Conservation (phyloP, 2,329 filamentous ascomycete species). For the Claviceps cyperi region DNA sequence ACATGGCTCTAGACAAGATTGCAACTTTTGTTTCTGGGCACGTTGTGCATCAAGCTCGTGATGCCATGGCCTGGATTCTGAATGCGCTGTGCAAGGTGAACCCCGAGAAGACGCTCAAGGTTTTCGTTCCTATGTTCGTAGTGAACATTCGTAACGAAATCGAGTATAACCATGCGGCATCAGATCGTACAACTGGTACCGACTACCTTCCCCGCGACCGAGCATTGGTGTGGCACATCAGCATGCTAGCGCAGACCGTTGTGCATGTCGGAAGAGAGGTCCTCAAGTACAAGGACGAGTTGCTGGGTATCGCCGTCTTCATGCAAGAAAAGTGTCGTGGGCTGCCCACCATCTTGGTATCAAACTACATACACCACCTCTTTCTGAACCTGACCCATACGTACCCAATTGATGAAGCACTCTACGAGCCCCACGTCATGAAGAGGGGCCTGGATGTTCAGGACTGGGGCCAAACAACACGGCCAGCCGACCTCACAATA, state of each 20-base stretch:
- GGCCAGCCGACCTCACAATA: slow-evolving; percentile 64
- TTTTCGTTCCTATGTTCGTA: slow-evolving; percentile 80
- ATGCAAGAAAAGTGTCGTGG: slow-evolving; percentile 96
- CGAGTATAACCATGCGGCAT: slow-evolving; percentile 89
- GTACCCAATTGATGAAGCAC: slow-evolving; percentile 76
- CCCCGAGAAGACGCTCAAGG: slow-evolving; percentile 80
- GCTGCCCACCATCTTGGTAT: slow-evolving; percentile 87
- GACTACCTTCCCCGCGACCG: slow-evolving; percentile 88
- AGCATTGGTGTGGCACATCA: slow-evolving; percentile 90
- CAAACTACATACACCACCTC: slow-evolving; percentile 94
- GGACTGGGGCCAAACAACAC: slow-evolving; percentile 73
- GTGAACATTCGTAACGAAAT: slow-evolving; percentile 92
- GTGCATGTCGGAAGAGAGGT: slow-evolving; percentile 90
- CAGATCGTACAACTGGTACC: slow-evolving; percentile 80
- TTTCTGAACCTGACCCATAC: slow-evolving; percentile 88
- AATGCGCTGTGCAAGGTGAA: slow-evolving; percentile 94
- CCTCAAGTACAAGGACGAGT: slow-evolving; percentile 72
- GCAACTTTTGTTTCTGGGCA: slow-evolving; percentile 83
- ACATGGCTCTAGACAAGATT: slow-evolving; percentile 82
- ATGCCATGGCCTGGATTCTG: slow-evolving; percentile 97
- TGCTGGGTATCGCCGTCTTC: slow-evolving; percentile 82
- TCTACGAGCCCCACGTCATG: slow-evolving; percentile 70
- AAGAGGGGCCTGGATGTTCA: slow-evolving; percentile 56
- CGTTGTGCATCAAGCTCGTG: slow-evolving; percentile 89
- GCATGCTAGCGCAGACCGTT: slow-evolving; percentile 94